phyloP scores from a whole-genome alignment of 768 basidiomycete genomes.

The Trametopsis cervina region DNA sequence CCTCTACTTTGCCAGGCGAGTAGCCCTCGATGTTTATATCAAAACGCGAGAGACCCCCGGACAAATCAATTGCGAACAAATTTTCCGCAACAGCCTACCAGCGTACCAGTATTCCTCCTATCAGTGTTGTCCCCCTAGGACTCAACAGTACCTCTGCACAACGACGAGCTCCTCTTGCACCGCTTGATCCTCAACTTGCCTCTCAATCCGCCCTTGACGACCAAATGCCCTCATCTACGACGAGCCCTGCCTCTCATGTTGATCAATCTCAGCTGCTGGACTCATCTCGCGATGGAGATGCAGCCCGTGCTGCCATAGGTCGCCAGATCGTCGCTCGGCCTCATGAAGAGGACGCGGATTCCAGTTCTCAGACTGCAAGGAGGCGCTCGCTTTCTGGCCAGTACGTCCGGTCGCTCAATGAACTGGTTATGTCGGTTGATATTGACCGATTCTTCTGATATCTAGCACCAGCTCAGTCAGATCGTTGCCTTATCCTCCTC shows the following conservation, averaged over 20 bases:
- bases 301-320: slow-evolving; percentile 17
- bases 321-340: slow-evolving; percentile 18
- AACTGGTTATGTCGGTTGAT: neutral
- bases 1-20: neutral
- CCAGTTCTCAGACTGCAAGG: slow-evolving; percentile 13
- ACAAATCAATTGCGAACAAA: slow-evolving; percentile 8
- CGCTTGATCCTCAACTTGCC: slow-evolving; percentile 22
- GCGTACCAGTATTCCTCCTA: slow-evolving; percentile 12
- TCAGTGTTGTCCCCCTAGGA: slow-evolving; percentile 5
- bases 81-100: slow-evolving; percentile 10
- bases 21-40: slow-evolving; percentile 12
- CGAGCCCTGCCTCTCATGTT: slow-evolving; percentile 15
- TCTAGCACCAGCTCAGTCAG: slow-evolving; percentile 2
- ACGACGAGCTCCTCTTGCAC: slow-evolving; percentile 21
- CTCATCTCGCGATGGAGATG: slow-evolving; percentile 12
- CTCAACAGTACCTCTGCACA: slow-evolving; percentile 8
- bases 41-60: slow-evolving; percentile 13
- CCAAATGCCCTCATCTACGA: slow-evolving; percentile 20
- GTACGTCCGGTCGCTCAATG: slow-evolving; percentile 14
- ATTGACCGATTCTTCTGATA: slow-evolving; percentile 2
- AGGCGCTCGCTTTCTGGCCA: slow-evolving; percentile 20
- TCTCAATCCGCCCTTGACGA: slow-evolving; percentile 17
- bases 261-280: slow-evolving; percentile 15
- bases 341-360: slow-evolving; percentile 13
- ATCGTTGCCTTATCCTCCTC: slow-evolving; percentile 8